These are phyloP conservation scores for Pythium diclinum DNA, from an alignment of 352 stramenopile genomes.

Conservation along the genomic window DNA sequence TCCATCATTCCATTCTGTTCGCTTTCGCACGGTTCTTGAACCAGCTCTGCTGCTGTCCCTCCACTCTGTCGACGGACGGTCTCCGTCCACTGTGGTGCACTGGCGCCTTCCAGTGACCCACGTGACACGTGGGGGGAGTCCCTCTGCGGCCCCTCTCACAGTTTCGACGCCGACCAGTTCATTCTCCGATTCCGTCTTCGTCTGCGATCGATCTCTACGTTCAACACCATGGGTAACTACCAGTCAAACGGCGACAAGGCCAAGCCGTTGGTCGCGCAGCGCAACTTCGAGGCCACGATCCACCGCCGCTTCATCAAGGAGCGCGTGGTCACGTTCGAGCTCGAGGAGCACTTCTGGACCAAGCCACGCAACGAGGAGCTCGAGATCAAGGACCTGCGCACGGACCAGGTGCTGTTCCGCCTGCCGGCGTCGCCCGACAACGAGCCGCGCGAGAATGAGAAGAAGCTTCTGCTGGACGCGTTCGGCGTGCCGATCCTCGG, in stretches of 20 bases:
- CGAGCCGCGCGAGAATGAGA: neutral
- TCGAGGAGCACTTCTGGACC: conserved; percentile 13
- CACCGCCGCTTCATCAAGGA: conserved; percentile 10
- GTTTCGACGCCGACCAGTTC: neutral
- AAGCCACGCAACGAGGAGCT: neutral
- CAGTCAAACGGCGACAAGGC: conserved; percentile 5
- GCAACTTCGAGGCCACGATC: conserved; percentile 15
- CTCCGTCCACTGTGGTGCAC: no score
- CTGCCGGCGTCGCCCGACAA: neutral
- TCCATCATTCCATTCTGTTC: no score
- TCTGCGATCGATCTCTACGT: neutral
- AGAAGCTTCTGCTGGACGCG: conserved; percentile 8
- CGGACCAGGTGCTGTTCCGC: conserved; percentile 9
- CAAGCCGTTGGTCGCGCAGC: conserved; percentile 9
- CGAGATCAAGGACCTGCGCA: conserved; percentile 13
- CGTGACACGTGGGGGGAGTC: no score
- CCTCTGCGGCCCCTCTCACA: neutral
- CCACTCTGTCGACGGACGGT: no score
- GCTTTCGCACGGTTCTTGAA: no score
- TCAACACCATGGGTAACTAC: neutral
- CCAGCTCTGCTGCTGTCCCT: no score
- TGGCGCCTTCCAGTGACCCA: no score
- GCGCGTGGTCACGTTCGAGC: conserved; percentile 4
- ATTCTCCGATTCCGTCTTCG: neutral
- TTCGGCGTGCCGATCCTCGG: conserved; percentile 10